These are phyloP conservation scores for Solanum chacoense DNA, from an alignment of 305 asterid species.

Conservation along the genomic window DNA sequence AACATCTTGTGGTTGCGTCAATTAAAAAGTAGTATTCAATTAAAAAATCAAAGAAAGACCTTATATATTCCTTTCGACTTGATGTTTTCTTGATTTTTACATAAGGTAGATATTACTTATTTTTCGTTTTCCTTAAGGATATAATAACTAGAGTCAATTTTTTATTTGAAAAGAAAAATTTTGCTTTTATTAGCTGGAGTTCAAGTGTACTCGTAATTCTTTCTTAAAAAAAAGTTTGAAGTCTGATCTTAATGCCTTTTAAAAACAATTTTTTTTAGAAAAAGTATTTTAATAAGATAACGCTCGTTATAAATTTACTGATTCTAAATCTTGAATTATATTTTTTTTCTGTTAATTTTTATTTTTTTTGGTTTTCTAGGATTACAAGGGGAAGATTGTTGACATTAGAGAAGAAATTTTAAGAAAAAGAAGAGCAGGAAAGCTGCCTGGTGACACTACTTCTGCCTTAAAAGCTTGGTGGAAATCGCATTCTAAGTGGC, in stretches of 20 bases:
- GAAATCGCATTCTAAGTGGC: conserved; percentile 96
- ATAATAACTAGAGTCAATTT: background rate
- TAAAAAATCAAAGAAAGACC: background rate
- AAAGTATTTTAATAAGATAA: background rate
- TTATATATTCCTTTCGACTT: background rate
- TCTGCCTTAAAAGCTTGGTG: conserved; percentile 89
- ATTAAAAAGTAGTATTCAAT: too few species aligned
- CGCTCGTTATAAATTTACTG: background rate
- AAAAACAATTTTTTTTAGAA: background rate
- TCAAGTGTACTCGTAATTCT: background rate
- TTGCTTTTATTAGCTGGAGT: background rate
- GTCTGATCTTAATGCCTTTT: background rate
- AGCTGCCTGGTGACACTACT: conserved; percentile 90
- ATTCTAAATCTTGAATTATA: background rate
- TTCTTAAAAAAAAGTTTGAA: background rate
- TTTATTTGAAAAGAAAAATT: background rate
- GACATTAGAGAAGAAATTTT: conserved; percentile 90
- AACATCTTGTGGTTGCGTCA: background rate
- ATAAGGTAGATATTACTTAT: background rate
- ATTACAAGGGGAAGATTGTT: conserved; percentile 81
- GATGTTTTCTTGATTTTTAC: background rate
- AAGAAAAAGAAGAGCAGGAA: conserved; percentile 90
- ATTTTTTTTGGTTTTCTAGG: conserved; percentile 20
- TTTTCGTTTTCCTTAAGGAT: background rate
- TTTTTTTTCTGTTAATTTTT: background rate